Conservation (phyloP, 78 protist genomes). For the slime mould (Dictyostelium discoideum) region dicty_2.7 NC_007088.5:7724501-7725000, state of each 20-base stretch:
- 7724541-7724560: conserved; percentile 56
- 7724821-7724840: neutral
- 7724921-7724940: neutral
- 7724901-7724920: neutral
- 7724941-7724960: neutral
- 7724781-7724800: neutral
- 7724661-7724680: neutral
- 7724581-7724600: conserved; percentile 8
- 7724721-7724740: conserved; percentile 12
- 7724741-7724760: conserved; percentile 11
- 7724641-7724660: neutral
- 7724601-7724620: neutral
- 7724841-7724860: neutral
- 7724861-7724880: neutral
- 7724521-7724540: conserved; percentile 58
- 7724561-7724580: conserved; percentile 50
- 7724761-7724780: neutral
- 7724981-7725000: neutral
- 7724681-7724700: neutral
- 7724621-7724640: neutral
- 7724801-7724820: neutral
- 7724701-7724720: neutral
- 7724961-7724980: neutral
- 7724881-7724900: neutral
- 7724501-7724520: conserved; percentile 23